These are phyloP conservation scores for Heliophila coronopifolia DNA, from an alignment of 441 rosid genomes.

Conservation along the genomic window DNA sequence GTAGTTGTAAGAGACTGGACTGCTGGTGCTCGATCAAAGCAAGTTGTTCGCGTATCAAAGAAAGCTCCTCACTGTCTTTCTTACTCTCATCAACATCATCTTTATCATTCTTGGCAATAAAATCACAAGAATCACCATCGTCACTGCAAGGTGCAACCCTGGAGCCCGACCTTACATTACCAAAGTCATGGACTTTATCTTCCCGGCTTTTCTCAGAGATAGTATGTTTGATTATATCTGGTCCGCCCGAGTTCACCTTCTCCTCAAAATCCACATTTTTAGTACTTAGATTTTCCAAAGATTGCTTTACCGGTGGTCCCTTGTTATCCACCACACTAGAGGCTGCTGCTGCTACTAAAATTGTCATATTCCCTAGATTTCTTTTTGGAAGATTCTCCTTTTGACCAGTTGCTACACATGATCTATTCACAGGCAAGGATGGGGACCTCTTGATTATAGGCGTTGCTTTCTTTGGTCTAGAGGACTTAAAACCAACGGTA, in stretches of 20 bases:
- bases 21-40: constrained; percentile 84
- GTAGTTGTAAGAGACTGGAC: constrained; percentile 63
- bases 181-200: constrained; percentile 32
- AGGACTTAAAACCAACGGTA: constrained; percentile 37
- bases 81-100: constrained; percentile 44
- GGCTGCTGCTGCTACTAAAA: constrained; percentile 14
- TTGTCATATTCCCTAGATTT: constrained; percentile 40
- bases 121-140: constrained; percentile 38
- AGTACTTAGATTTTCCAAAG: too few species aligned
- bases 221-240: constrained; percentile 46
- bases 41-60: constrained; percentile 65
- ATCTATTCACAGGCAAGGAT: constrained; percentile 38
- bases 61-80: constrained; percentile 61
- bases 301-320: constrained; percentile 36
- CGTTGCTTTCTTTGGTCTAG: constrained; percentile 46
- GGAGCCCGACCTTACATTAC: constrained; percentile 58
- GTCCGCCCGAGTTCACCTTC: constrained; percentile 27
- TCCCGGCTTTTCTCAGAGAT: constrained; percentile 41
- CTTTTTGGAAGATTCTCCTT: constrained; percentile 47
- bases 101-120: constrained; percentile 20
- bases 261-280: too few species aligned
- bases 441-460: constrained; percentile 49
- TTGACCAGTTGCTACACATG: constrained; percentile 43
- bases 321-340: constrained; percentile 41
- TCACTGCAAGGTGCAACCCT: constrained; percentile 63